Percentiles rank a stretch among this genome's conserved stretches.
These are phyloP conservation scores for Lachnellula arida DNA, from an alignment of 2,329 filamentous ascomycete species.

Conservation along the genomic window DNA sequence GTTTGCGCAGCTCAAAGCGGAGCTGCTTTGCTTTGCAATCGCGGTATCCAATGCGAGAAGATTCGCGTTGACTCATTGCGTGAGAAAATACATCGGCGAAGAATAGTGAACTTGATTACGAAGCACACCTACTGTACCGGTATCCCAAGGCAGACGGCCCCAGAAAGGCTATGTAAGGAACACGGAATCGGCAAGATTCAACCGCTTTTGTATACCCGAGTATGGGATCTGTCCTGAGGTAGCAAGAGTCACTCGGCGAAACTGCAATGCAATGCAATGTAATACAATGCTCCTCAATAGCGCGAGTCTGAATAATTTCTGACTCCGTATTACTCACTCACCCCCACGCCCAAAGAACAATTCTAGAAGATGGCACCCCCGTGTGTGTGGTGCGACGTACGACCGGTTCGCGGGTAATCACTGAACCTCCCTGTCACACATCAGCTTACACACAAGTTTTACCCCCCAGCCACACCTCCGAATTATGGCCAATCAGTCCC, in stretches of 20 bases:
- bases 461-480: conserved; percentile 6
- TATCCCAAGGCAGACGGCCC: background rate
- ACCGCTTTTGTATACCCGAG: background rate
- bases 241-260: background rate
- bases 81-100: background rate
- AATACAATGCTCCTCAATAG: background rate
- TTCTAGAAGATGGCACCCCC: background rate
- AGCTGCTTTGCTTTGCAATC: background rate
- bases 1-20: background rate
- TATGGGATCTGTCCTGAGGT: background rate
- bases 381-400: background rate
- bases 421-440: background rate
- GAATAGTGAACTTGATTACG: background rate
- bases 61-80: background rate
- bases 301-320: background rate
- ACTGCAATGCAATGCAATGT: background rate
- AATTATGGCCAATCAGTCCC: background rate
- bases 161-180: background rate
- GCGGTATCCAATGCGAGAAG: no score
- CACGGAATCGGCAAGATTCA: background rate
- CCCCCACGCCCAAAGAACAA: background rate
- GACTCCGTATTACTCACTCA: background rate
- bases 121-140: background rate
- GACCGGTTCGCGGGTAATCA: background rate
- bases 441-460: background rate